Percentiles rank a stretch among this genome's conserved stretches.
Evolutionary conservation across 768 basidiomycete genomes (phyloP).

Genomic region (Sarcodon aspratus): DNA sequence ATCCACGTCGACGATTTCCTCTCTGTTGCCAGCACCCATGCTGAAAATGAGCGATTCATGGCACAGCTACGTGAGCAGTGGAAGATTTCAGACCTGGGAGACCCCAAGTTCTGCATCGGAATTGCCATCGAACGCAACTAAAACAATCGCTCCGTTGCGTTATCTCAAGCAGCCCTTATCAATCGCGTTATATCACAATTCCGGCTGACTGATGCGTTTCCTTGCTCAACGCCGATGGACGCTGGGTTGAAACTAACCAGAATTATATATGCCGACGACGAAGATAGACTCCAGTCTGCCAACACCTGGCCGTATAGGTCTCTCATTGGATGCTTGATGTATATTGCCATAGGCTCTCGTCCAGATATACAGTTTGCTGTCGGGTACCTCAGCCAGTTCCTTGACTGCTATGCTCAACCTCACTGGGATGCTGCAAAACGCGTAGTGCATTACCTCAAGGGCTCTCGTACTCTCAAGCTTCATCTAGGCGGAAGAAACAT

Average conservation of each 20-base stretch:
- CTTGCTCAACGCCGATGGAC: conserved; percentile 10
- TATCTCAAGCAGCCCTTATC: conserved; percentile 11
- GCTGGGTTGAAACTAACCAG: conserved; percentile 1
- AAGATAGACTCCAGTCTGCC: no score
- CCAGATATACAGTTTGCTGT: conserved; percentile 10
- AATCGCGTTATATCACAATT: conserved; percentile 7
- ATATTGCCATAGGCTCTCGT: conserved; percentile 12
- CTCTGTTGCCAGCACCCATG: neutral
- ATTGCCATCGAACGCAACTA: conserved; percentile 22
- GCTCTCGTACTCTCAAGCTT: conserved; percentile 11
- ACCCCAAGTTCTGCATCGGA: conserved; percentile 20
- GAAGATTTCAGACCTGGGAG: conserved; percentile 23
- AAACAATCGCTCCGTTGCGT: conserved; percentile 4
- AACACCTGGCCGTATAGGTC: conserved; percentile 17
- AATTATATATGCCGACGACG: conserved; percentile 1
- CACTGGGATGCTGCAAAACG: conserved; percentile 15
- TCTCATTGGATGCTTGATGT: conserved; percentile 14
- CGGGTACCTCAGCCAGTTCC: conserved; percentile 9
- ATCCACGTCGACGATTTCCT: conserved; percentile 14
- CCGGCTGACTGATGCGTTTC: conserved; percentile 3
- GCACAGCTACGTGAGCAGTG: conserved; percentile 15
- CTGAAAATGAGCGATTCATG: conserved; percentile 17
- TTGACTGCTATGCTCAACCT: conserved; percentile 1
- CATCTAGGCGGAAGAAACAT: no score
- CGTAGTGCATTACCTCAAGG: conserved; percentile 15